Conservation (phyloP, 257 asterid species). For the Petrea volubilis region DNA sequence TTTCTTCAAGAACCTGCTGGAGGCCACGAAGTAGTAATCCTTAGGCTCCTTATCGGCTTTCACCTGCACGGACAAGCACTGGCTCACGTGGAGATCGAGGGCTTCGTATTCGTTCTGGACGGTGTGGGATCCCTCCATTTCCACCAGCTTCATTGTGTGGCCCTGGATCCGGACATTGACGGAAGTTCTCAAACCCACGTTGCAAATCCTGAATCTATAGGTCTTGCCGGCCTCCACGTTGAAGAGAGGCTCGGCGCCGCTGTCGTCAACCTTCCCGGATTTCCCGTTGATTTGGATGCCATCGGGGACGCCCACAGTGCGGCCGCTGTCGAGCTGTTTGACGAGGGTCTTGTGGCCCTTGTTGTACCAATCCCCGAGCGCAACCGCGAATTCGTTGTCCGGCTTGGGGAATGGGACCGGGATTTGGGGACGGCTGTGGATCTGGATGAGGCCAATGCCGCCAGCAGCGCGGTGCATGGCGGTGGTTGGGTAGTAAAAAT, state of each 20-base stretch:
- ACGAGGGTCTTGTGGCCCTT: slow-evolving; percentile 50
- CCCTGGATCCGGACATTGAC: slow-evolving; percentile 50
- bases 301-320: slow-evolving; percentile 44
- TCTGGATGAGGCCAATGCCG: slow-evolving; percentile 41
- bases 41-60: slow-evolving; percentile 45
- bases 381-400: slow-evolving; percentile 36
- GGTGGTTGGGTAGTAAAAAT: slow-evolving; percentile 48
- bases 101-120: slow-evolving; percentile 46
- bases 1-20: slow-evolving; percentile 38
- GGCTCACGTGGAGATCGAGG: slow-evolving; percentile 55
- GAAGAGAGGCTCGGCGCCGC: slow-evolving; percentile 29
- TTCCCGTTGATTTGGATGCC: slow-evolving; percentile 50
- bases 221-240: slow-evolving; percentile 53
- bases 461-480: slow-evolving; percentile 49
- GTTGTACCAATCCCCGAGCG: slow-evolving; percentile 57
- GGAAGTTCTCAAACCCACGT: slow-evolving; percentile 47
- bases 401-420: slow-evolving; percentile 51
- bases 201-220: slow-evolving; percentile 50
- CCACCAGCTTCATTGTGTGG: slow-evolving; percentile 46
- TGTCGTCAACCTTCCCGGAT: slow-evolving; percentile 33
- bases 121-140: slow-evolving; percentile 58
- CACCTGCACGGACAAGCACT: slow-evolving; percentile 49
- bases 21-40: slow-evolving; percentile 49
- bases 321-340: slow-evolving; percentile 37
- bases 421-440: slow-evolving; percentile 53